Base-by-base conservation (phyloP, 495 filamentous ascomycete species). In the Bacidia gigantensis region DNA sequence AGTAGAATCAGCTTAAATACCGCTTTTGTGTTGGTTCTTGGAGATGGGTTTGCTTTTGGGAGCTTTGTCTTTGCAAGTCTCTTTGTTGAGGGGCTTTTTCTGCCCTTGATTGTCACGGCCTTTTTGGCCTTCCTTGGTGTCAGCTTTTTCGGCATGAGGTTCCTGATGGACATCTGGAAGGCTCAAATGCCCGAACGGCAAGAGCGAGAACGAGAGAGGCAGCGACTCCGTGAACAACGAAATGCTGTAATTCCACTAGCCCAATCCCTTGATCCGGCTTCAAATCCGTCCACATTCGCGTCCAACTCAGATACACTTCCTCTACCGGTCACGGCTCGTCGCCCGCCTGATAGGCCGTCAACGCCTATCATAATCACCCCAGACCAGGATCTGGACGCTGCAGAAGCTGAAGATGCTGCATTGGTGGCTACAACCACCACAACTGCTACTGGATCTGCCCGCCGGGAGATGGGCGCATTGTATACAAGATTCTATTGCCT, bases 1-100 rank as follows among this genome's bases (percentile, higher is more conserved):
- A 90, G 87, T 56, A 79, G 92, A 14, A 77, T 96, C 63, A 95
- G 90, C 69, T 87, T 94, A 65, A 89, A 83, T 64, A 90, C 87
- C 0, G 78, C 89, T 53, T 77, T 77, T 47, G 80, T 87, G 61
- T 87, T 96, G 80, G 72, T 86, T n/a, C 72, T 95, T 49, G 87
- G 83, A 12, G 92, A 97, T 65, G 84, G 85, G 10, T 80, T 86
- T 52, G 68, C 68, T 0, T 69, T 68, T 35, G 70, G 89, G 38
- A 71, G 73, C 0, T 78, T 84, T 41, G 72, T 86, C 60, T 74
- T 82, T 41, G 62, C 89, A 56, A 72, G 79, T 46, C 70, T 79
- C 1, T 81, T 79, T 29, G 72, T 77, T 11, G 76, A 77, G 26
- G 77, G 79, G 0, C 77, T 82, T 21, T 83, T 86, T 54, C 69